Base-by-base conservation (phyloP, 352 stramenopile genomes). In the Pythium volutum region DNA sequence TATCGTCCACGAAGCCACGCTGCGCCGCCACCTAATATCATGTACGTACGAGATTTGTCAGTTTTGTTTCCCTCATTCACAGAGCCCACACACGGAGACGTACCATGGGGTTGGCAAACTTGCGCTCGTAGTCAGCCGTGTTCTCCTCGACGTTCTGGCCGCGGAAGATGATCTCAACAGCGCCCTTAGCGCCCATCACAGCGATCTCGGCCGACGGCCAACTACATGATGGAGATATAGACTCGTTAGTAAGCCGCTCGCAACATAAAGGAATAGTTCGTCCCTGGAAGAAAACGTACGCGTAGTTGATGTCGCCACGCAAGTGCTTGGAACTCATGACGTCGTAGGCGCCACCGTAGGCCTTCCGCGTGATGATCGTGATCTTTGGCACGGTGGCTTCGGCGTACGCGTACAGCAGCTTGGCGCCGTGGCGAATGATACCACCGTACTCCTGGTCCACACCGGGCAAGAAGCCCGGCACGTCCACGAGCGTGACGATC, bases 271-370 rank as follows among this genome's bases (percentile, higher is more conserved):
- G 23, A 45, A 50, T 14, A 42, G 23, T 16, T 6, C 49, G 48
- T 36, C 43, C 4, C 33, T 25, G n/a, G 27, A 26, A 68, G 54
- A 25, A 31, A n/a, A 80, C 75, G 62, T 74, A 85, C 73, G 97
- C 90, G 74, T 99, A 99, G 76, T 99, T 99, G 59, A 94, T 88
- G 87, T 99, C 97, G 11, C 89, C 96, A 38, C 91, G 86, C 47
- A 99, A 76, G 75, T 99, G 97, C 83, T 99, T 99, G 55, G 91
- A 98, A 58, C 84, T 89, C 97, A 99, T 99, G 34, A 99, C 95
- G 74, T 99, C 96, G 77, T 99, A 99, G 4, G 97, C 97, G 39
- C 97, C 97, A 55, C 97, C 97, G 74, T 99, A 99, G 22, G 96
- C 96, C 71, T 99, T 99, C 33, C 97, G 84, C 23, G 95, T 98